Evolutionary conservation across 2,329 filamentous ascomycete genomes (phyloP), one percentile per base, ranked within the genome.

Genomic region (Fusarium sp.): DNA sequence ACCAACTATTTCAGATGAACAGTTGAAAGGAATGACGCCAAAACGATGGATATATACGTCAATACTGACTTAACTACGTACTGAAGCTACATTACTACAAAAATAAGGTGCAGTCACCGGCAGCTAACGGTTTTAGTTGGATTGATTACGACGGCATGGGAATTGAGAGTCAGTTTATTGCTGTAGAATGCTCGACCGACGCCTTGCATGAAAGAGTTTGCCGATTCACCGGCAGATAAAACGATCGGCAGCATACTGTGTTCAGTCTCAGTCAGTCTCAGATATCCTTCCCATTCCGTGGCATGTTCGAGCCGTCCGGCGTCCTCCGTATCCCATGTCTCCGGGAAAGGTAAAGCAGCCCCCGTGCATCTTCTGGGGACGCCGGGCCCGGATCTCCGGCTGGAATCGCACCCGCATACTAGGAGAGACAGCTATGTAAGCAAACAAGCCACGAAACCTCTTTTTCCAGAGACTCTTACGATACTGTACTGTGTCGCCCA

Each of bases 1-100:
- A 59, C 49, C 32, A 44, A 54, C 50, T 59, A 46, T 49, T 30
- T 32, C 42, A 62, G 34, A 52, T 22, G 14, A 15, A 24, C 29
- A 38, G 32, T 55, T 52, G 30, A 46, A 63, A 68, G 50, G 53
- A 67, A 75, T 76, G 73, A 75, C 73, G 73, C 68, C 66, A 75
- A 63, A 73, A 44, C 22, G 22, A 63, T 60, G 58, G 55, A 59
- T 65, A 50, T 66, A 73, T 71, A 73, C 73, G 67, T 74, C 73
- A 74, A 66, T 52, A 27, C 24, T 27, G 34, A 27, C 25, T 25
- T 53, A 6, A 53, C 34, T 53, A 29, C 30, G 30, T 53, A 53
- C 46, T 27, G 49, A 66, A 61, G 64, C 47, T 56, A 29, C 27
- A 25, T 25, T 7, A 8, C 25, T 29, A 50, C 50, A 52, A 60